These are phyloP conservation scores for Mortierella sp. DNA, from an alignment of 371 early-diverging fungal species.

Conservation along the genomic window DNA sequence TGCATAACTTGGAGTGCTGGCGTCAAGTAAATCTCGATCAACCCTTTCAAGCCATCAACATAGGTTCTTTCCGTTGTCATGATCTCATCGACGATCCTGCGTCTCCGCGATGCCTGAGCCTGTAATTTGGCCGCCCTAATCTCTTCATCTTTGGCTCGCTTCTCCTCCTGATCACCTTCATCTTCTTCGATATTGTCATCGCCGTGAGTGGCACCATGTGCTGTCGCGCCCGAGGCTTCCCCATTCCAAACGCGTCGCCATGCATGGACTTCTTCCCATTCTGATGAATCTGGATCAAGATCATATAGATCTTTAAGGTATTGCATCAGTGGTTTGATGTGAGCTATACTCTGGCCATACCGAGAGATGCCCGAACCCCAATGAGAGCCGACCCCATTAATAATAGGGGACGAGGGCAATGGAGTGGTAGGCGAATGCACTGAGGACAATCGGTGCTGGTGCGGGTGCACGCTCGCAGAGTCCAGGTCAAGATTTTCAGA, in stretches of 20 bases:
- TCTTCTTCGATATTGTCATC: constrained; percentile 23
- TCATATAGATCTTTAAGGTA: constrained; percentile 77
- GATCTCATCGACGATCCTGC: constrained; percentile 72
- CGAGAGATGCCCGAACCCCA: constrained; percentile 20
- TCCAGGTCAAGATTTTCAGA: constrained; percentile 20
- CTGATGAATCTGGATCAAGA: constrained; percentile 65
- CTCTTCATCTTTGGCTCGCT: constrained; percentile 28
- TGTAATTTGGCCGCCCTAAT: constrained; percentile 35
- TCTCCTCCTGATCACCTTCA: constrained; percentile 25
- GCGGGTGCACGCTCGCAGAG: constrained; percentile 25
- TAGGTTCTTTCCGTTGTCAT: constrained; percentile 85
- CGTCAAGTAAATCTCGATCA: constrained; percentile 62
- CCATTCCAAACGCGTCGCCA: constrained; percentile 56
- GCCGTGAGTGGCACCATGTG: constrained; percentile 18
- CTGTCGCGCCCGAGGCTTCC: constrained; percentile 28
- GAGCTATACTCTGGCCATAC: constrained; percentile 29
- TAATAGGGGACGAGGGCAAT: constrained; percentile 42
- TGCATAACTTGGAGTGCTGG: constrained; percentile 41
- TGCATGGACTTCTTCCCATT: constrained; percentile 54
- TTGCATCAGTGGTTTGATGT: constrained; percentile 56
- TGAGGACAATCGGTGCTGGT: constrained; percentile 45
- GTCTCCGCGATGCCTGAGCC: constrained; percentile 58
- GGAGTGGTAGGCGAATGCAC: constrained; percentile 52
- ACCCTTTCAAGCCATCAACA: constrained; percentile 71
- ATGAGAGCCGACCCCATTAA: constrained; percentile 11